Base-by-base conservation (phyloP, 176 grass and related monocot genomes). In the Rhynchospora tenuis region DNA sequence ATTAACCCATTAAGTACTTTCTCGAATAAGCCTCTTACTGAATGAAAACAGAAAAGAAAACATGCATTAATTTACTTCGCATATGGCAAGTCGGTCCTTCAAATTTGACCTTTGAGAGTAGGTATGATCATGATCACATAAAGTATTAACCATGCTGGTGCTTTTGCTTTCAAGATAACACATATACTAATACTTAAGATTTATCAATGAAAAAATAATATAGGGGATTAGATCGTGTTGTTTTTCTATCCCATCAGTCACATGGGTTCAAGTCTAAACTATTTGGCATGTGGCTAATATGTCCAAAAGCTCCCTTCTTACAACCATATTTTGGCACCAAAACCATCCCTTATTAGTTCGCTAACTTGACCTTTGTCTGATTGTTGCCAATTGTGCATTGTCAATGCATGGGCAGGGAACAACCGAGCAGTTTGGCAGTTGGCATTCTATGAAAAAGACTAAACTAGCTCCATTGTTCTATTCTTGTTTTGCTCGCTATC, bases 261-360 rank as follows among this genome's bases (percentile, higher is more conserved):
- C 83, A 85, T 85, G 83, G 83, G 83, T 61, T 33, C 3, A 73
- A 48, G 56, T 44, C 33, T 85, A 61, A 85, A 78, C 54, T 85
- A 78, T 73, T 85, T 59, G 52, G 52, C 55, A 73, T 76, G 68
- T 45, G 63, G 56, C 22, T 77, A 75, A 85, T 85, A 63, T 8
- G 20, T 58, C 54, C 70, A 75, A 56, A 83, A 75, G 43, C 70
- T 58, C 43, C 58, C 31, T 59, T 59, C 69, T 64, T 83, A 71
- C 46, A 71, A 72, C 77, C 55, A 59, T 60, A 58, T 45, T 44
- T 44, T 19, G 33, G 66, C 33, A 17, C 65, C 31, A 43, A 6
- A 42, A 69, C 31, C 65, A 69, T 70, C 16, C 33, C 9, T 19
- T 38, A 12, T 80, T 29, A 58, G 27, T 80, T 80, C 12, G 22